A percentile compares a stretch with the other conserved stretches of the same genome.
Conservation (phyloP, 1,284 basidiomycete genomes). For the Ceratorhiza oryzae-sativae region DNA sequence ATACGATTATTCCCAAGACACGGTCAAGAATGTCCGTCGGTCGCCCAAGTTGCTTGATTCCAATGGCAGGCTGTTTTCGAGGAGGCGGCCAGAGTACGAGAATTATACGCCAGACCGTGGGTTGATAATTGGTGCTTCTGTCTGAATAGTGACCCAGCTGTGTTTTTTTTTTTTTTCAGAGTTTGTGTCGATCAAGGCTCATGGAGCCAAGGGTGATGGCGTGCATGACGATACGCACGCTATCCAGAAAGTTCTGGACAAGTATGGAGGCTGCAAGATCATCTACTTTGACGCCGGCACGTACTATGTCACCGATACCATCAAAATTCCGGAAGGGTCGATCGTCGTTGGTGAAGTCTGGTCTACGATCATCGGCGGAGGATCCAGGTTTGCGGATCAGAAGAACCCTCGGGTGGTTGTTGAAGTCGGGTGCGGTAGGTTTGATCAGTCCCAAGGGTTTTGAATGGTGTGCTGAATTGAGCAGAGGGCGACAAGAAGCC, state of each 20-base stretch:
- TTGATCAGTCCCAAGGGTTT: neutral
- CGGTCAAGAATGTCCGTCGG: constrained; percentile 59
- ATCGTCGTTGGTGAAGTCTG: constrained; percentile 78
- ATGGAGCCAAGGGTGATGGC: constrained; percentile 78
- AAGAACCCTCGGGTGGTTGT: constrained; percentile 64
- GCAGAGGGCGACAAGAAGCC: constrained; percentile 56
- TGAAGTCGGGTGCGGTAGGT: constrained; percentile 58
- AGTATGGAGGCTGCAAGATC: constrained; percentile 76
- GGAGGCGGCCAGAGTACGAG: constrained; percentile 71
- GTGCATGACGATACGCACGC: constrained; percentile 75
- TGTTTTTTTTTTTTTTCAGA: constrained; percentile 19
- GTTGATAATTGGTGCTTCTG: neutral
- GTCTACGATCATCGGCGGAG: constrained; percentile 73
- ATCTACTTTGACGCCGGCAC: constrained; percentile 64
- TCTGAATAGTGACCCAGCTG: neutral
- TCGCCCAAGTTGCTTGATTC: constrained; percentile 63
- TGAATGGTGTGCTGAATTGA: neutral
- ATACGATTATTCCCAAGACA: constrained; percentile 59
- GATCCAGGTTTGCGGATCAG: constrained; percentile 63
- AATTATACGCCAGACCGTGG: constrained; percentile 60
- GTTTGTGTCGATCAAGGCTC: constrained; percentile 69
- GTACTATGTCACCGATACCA: constrained; percentile 74
- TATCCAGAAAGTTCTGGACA: constrained; percentile 64
- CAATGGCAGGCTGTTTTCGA: constrained; percentile 67
- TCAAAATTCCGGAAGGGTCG: constrained; percentile 73